Base-by-base conservation (phyloP, 495 filamentous ascomycete genomes). In the Neurospora hispaniola region DNA sequence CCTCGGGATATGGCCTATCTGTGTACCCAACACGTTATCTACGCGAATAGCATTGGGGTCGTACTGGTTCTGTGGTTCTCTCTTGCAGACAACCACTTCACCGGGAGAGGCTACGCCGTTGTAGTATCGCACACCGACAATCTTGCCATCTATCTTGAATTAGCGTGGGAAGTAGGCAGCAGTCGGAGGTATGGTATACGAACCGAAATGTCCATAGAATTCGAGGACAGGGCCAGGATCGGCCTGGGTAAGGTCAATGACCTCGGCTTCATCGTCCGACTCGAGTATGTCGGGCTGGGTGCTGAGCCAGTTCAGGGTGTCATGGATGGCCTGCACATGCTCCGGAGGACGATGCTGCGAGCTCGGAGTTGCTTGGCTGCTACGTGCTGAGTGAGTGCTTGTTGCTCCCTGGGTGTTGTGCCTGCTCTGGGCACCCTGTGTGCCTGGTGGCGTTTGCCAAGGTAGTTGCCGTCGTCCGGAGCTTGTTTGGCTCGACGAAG, bases 81-180 rank as follows among this genome's bases (percentile, higher is more conserved):
- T 84, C 41, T 79, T 82, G 70, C 92, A 77, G 39, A 93, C 74
- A 2, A 96, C 91, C 72, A 88, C 85, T 78, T 98, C 94, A 16
- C 92, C 91, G 5, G 85, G 70, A 5, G 87, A 92, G 4, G 92
- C 92, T 72, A 88, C 78, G 6, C 93, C 93, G 38, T 78, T 82
- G 80, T 98, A 98, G 79, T 89, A 97, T 70, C 90, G 86, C 14
- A 93, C 85, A 6, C 94, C 94, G 0, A 97, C 94, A 68, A 96
- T 91, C 74, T 94, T 94, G 14, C 84, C 86, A 9, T 87, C 81
- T 74, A 78, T 79, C 12, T 69, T 78, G 66, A 81, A 78, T 89
- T 69, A 80, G 42, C 39, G 39, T 42, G 8, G 70, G 66, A 18
- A 42, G n/a, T 2, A n/a, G 0, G 70, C 71, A 75, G 72, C 27